A percentile compares a stretch with the other conserved stretches of the same genome.
These are phyloP conservation scores for Bremia lactucae DNA, from an alignment of 352 stramenopile genomes.

Conservation along the genomic window DNA sequence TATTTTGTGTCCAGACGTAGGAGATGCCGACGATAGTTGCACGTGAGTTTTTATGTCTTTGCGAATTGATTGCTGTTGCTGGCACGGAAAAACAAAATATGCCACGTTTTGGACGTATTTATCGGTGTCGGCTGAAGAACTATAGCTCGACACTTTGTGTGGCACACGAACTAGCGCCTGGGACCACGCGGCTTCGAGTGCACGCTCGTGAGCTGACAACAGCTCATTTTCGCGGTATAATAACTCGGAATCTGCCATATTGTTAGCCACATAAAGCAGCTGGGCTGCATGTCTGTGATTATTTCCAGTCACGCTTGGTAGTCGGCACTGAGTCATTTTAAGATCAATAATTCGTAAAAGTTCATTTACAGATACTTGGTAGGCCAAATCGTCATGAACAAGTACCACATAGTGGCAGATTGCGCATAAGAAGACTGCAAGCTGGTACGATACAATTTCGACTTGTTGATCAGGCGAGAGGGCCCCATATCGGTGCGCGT, in stretches of 20 bases:
- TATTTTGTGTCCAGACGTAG: slow-evolving; percentile 7
- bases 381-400: slow-evolving; percentile 37
- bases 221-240: slow-evolving; percentile 23
- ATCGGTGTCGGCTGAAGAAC: slow-evolving; percentile 1
- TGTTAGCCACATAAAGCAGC: slow-evolving; percentile 53
- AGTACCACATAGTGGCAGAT: slow-evolving; percentile 75
- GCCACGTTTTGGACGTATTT: slow-evolving; percentile 2
- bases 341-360: slow-evolving; percentile 42
- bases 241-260: slow-evolving; percentile 22
- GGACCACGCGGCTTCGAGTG: slow-evolving; percentile 28
- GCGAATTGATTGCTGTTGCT: slow-evolving; percentile 6
- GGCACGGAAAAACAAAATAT: slow-evolving; percentile 11
- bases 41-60: background rate
- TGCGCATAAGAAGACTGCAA: slow-evolving; percentile 53
- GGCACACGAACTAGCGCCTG: slow-evolving; percentile 12
- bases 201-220: slow-evolving; percentile 22
- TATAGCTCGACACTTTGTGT: slow-evolving; percentile 8
- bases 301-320: slow-evolving; percentile 53
- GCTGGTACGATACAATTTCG: slow-evolving; percentile 47
- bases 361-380: slow-evolving; percentile 21
- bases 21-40: background rate
- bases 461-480: slow-evolving; percentile 55
- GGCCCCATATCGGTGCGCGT: slow-evolving; percentile 38
- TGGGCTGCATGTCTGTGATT: slow-evolving; percentile 38
- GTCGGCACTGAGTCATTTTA: slow-evolving; percentile 41